Base-by-base conservation (phyloP, 2,329 filamentous ascomycete genomes). In the Pestalotiopsis sp. region DNA sequence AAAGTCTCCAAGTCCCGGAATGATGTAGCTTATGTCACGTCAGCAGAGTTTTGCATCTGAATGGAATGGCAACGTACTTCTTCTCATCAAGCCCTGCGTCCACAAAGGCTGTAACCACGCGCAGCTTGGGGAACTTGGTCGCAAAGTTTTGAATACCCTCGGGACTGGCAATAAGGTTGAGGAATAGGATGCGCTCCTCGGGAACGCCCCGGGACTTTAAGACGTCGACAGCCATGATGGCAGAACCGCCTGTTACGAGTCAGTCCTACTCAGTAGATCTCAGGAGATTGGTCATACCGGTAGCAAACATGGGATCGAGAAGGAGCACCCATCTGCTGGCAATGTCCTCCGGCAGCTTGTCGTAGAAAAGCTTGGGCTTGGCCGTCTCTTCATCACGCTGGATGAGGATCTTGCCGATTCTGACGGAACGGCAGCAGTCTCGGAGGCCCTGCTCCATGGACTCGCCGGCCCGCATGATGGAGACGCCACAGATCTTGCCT, bases 291-390 rank as follows among this genome's bases (percentile, higher is more conserved):
- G 39, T 62, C 85, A 76, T 82, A 95, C 94, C 95, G 74, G 96
- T 99, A 68, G 96, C 96, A 82, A 99, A 95, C 96, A 99, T 99
- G n/a, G 96, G 96, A 79, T 99, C 96, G 60, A 99, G 83, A 59
- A 99, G 85, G 70, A 99, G 84, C 45, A 98, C 95, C 95, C 96
- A 99, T 80, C 96, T 87, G 67, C 95, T 88, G 27, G 92, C 89
- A 80, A 99, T 98, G 79, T 99, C 96, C 78, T 94, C 92, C 6
- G 96, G 96, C 49, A 99, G 87, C 84, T 99, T 99, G 77, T 98
- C 95, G 82, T 98, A 99, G 82, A 98, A 99, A 12, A 99, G 87
- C 80, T 94, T 96, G 13, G 96, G 96, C 83, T 92, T 89, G 66
- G 92, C 88, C 1, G 96, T 98, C 83, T 98, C 96, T 82, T 99